Percentiles rank a stretch among this genome's conserved stretches.
Conservation (phyloP, 495 filamentous ascomycete genomes). For the Penicillium argentinense region DNA sequence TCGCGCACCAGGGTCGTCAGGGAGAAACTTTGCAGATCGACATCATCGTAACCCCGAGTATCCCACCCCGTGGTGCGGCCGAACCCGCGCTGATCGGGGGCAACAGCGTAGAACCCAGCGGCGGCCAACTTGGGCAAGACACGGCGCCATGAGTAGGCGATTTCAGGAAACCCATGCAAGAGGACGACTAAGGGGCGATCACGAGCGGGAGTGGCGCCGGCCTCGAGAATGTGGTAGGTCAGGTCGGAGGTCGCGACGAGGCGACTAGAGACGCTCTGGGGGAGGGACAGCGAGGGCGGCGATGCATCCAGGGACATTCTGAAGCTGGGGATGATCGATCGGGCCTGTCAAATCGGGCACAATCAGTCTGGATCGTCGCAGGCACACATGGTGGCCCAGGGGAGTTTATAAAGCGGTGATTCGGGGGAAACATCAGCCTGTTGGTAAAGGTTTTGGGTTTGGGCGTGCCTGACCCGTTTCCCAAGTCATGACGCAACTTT, state of each 20-base stretch:
- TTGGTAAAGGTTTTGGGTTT: conserved; percentile 11
- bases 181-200: conserved; percentile 59
- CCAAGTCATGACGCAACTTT: conserved; percentile 38
- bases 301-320: conserved; percentile 14
- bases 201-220: conserved; percentile 36
- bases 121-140: conserved; percentile 55
- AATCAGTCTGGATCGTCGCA: conserved; percentile 1
- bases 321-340: no score
- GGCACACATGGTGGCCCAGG: no score
- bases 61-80: conserved; percentile 66
- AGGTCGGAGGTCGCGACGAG: conserved; percentile 51
- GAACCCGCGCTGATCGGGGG: conserved; percentile 68
- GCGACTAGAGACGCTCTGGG: conserved; percentile 48
- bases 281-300: conserved; percentile 52
- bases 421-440: conserved; percentile 19
- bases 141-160: conserved; percentile 70
- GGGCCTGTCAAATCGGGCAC: no score
- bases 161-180: conserved; percentile 66
- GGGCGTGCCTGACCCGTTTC: conserved; percentile 17
- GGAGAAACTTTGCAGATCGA: conserved; percentile 57
- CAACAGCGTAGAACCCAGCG: conserved; percentile 62
- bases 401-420: background rate
- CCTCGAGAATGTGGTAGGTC: conserved; percentile 60
- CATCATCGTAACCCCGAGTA: conserved; percentile 43
- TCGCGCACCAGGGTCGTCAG: conserved; percentile 62